Evolutionary conservation across 2,329 filamentous ascomycete genomes (phyloP), one percentile per base, ranked within the genome.

Genomic region (Pseudopyricularia cyperi): DNA sequence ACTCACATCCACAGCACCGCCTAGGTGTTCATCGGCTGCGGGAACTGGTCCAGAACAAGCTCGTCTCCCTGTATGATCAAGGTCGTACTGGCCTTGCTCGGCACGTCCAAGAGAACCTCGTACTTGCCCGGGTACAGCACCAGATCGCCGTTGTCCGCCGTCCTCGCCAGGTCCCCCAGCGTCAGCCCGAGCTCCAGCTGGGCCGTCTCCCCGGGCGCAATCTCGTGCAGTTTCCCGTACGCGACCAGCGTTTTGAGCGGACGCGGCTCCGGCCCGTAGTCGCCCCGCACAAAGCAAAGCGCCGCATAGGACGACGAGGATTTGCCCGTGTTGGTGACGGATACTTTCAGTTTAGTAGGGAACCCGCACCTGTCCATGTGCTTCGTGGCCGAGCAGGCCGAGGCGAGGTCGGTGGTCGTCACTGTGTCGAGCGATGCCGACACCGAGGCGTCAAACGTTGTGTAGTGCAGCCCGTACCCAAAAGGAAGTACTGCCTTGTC

Each of bases 391-490:
- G 22, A 54, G 60, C 62, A 67, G 3, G 62, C 61, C 1, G 57
- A 61, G 0, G 54, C 37, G 12, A 53, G 37, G 15, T 48, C 19
- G 3, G 24, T 6, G 30, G 48, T 54, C 22, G 15, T 5, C 2
- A 46, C 24, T 3, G 28, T 7, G 39, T 12, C 19, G 12, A 19
- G 24, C 4, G 33, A 5, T 14, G 42, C 46, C 14, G 42, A 46
- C 11, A 57, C 33, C 4, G 33, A 33, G n/a, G 63, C 59, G 14
- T 58, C 55, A 56, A 82, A 81, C 35, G 63, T 75, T 4, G 77
- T 82, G 63, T 81, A 82, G 58, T 81, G 76, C 54, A 80, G 57
- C 0, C 78, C 79, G 53, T 69, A 68, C 1, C 77, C 79, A 52
- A 80, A 82, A 0, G 70, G 69, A 49, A 73, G 70, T 3, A 78